Evolutionary conservation across 345 rosid genomes (phyloP), one percentile per base, ranked within the genome.

Genomic region (Eucalyptus cloeziana): DNA sequence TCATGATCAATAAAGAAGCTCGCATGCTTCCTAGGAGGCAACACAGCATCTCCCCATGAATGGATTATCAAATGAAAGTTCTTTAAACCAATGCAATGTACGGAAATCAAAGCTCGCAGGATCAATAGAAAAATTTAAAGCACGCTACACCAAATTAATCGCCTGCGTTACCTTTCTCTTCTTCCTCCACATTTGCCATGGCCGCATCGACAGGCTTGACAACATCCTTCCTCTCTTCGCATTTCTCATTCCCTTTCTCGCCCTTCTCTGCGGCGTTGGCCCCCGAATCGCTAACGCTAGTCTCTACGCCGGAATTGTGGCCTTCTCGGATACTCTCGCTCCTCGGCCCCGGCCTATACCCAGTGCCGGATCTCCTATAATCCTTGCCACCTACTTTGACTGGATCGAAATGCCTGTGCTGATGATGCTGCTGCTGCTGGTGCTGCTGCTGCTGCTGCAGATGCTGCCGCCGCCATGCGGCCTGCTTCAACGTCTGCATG

Each of bases 401-500:
- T 86, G 93, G 97, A 93, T 97, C 98, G 86, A 90, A 93, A 85
- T 79, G 87, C 93, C 93, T 62, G 45, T 87, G 79, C 81, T 56
- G 49, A 43, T 87, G 50, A 54, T 87, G 49, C 87, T 52, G 69
- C 33, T 60, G 69, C 3, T 52, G 86, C 14, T 40, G 43, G 3
- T 49, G 88, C 0, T 86, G 86, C 3, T 67, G 76, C 8, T 40
- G 86, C 44, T 67, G 86, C 51, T 60, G 90, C 83, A 51, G 89
- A 69, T 94, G 96, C 64, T 94, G 96, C 67, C 92, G 90, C 91
- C 92, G 92, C 94, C 93, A 91, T 3, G 94, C 92, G n/a, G 92
- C 95, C 88, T 96, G 97, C n/a, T 97, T 97, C 87, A 98, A 91
- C 30, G 95, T 91, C 45, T 93, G 86, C 33, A 90, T 62, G 60